Percentiles rank a stretch among this genome's conserved stretches.
These are phyloP conservation scores for Mycena indigotica DNA, from an alignment of 768 basidiomycete genomes.

Conservation along the genomic window DNA sequence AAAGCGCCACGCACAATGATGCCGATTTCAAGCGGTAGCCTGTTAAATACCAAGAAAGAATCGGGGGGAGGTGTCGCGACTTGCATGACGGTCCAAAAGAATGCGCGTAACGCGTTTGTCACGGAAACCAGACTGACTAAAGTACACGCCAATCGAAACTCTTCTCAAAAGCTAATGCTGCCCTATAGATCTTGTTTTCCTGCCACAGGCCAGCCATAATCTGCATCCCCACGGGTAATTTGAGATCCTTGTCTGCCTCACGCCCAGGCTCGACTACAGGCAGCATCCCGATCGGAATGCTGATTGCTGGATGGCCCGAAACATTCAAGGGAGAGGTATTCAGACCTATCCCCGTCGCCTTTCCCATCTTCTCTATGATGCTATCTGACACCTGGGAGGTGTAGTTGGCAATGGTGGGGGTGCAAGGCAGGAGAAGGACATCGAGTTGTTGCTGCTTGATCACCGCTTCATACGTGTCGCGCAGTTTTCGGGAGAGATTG, in stretches of 20 bases:
- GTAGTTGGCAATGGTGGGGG: slow-evolving; percentile 36
- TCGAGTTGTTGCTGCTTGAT: slow-evolving; percentile 31
- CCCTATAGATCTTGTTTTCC: slow-evolving; percentile 34
- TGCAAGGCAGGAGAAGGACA: slow-evolving; percentile 40
- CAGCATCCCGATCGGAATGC: slow-evolving; percentile 45
- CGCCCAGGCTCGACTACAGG: slow-evolving; percentile 28
- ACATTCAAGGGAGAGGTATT: slow-evolving; percentile 33
- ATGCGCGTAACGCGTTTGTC: neutral
- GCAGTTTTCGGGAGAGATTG: slow-evolving; percentile 39
- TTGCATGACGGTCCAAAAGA: neutral
- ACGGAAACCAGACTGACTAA: neutral
- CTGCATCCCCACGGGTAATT: slow-evolving; percentile 47
- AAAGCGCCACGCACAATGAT: neutral
- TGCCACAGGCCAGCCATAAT: slow-evolving; percentile 44
- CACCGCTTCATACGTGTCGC: slow-evolving; percentile 34
- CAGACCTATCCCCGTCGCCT: slow-evolving; percentile 31
- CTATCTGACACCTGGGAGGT: slow-evolving; percentile 26
- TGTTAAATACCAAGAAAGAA: neutral
- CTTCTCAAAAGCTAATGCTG: slow-evolving; percentile 32
- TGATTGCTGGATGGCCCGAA: slow-evolving; percentile 45
- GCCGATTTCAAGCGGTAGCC: neutral
- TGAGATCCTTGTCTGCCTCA: slow-evolving; percentile 35
- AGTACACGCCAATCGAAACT: slow-evolving; percentile 25
- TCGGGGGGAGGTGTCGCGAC: neutral
- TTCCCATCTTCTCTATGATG: slow-evolving; percentile 32